phyloP scores from a whole-genome alignment of 1,139 yeast species.

The Blastobotrys buckinghamii region DNA sequence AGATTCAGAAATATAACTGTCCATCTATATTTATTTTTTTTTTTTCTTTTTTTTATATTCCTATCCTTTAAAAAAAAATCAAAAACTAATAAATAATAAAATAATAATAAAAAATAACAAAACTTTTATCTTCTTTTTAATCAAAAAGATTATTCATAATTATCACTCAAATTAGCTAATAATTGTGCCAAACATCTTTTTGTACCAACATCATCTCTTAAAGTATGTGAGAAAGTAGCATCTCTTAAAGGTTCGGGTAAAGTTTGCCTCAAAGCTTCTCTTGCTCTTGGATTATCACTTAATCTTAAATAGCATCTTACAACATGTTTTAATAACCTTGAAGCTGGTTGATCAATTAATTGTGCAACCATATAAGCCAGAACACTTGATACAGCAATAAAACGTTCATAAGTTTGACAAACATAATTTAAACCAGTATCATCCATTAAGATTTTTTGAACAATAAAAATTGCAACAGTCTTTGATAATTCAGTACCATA shows the following conservation, averaged over 20 bases:
- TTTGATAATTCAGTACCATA: slow-evolving; percentile 89
- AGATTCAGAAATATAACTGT: too few relatives aligned
- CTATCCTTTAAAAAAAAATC: neutral
- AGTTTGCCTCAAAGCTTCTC: slow-evolving; percentile 77
- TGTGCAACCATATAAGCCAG: slow-evolving; percentile 87
- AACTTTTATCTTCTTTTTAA: neutral
- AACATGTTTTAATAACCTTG: slow-evolving; percentile 84
- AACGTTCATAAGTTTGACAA: slow-evolving; percentile 92
- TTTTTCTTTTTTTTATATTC: too few relatives aligned
- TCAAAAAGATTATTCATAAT: slow-evolving; percentile 21
- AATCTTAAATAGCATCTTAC: slow-evolving; percentile 89
- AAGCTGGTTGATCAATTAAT: slow-evolving; percentile 61
- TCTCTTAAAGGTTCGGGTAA: slow-evolving; percentile 85
- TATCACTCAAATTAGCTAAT: slow-evolving; percentile 55
- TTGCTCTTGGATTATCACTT: slow-evolving; percentile 85
- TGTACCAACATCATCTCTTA: slow-evolving; percentile 85
- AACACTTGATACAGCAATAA: slow-evolving; percentile 89
- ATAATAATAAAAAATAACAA: neutral
- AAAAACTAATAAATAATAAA: too few relatives aligned
- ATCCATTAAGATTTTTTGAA: slow-evolving; percentile 86
- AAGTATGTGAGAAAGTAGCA: slow-evolving; percentile 75
- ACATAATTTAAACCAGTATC: slow-evolving; percentile 88
- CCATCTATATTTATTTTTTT: too few relatives aligned
- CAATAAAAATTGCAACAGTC: slow-evolving; percentile 92
- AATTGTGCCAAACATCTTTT: slow-evolving; percentile 83